phyloP scores from a whole-genome alignment of 768 basidiomycete species.

The Trametes punicea region DNA sequence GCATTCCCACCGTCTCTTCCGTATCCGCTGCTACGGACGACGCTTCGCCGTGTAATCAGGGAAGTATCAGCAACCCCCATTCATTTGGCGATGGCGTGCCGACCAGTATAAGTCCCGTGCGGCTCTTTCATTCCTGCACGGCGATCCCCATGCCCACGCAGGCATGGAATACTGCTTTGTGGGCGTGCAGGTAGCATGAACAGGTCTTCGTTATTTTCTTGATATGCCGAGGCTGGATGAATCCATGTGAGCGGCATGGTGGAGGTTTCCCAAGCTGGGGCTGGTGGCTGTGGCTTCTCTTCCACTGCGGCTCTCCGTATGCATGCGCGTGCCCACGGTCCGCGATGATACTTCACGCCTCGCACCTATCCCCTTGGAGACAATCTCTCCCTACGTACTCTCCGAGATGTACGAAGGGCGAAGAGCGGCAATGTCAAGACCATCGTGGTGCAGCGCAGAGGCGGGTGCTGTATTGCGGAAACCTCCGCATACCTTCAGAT shows the following conservation, averaged over 20 bases:
- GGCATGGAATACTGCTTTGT: not conserved
- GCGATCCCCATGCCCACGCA: not conserved
- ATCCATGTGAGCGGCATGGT: not conserved
- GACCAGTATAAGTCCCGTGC: not conserved
- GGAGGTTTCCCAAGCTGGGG: conserved; percentile 5
- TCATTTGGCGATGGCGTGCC: conserved; percentile 3
- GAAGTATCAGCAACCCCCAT: conserved; percentile 1
- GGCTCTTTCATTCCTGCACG: not conserved
- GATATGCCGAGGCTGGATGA: not conserved
- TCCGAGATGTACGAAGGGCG: not conserved
- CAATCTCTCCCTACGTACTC: not conserved
- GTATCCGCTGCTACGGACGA: not conserved
- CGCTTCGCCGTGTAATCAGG: not conserved
- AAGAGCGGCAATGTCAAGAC: not conserved
- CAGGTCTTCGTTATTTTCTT: not conserved
- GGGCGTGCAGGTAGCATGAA: not conserved
- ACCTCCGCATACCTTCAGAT: too few relatives aligned
- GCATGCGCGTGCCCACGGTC: not conserved
- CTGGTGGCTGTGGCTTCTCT: conserved; percentile 11
- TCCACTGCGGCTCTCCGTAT: conserved; percentile 10
- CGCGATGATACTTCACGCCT: not conserved
- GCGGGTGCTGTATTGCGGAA: too few relatives aligned
- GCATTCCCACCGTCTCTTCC: conserved; percentile 1
- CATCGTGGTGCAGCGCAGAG: conserved; percentile 2
- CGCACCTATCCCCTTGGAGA: conserved; percentile 10